Evolutionary conservation across 139 green algal genomes (phyloP).

Genomic region (Eudorina sp.): DNA sequence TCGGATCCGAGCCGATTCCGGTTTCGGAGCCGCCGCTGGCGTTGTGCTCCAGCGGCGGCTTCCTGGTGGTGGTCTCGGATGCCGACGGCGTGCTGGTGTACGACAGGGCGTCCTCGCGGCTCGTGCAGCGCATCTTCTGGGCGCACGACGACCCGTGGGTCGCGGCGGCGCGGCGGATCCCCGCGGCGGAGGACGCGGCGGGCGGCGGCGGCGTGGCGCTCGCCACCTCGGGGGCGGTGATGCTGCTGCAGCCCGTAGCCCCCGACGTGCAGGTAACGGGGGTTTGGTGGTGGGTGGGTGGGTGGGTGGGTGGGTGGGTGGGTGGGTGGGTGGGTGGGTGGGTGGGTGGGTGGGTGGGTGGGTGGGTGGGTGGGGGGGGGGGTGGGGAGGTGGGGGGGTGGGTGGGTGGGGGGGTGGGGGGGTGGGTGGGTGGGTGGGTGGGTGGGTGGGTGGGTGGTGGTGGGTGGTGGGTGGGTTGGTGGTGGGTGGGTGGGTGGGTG

Average conservation of each 20-base stretch:
- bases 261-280: conserved; percentile 78
- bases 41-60: conserved; percentile 40
- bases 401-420: too few species aligned
- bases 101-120: neutral
- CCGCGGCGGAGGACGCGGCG: conserved; percentile 38
- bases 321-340: too few species aligned
- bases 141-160: conserved; percentile 68
- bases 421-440: too few species aligned
- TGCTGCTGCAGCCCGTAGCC: conserved; percentile 70
- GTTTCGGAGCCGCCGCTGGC: conserved; percentile 55
- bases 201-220: conserved; percentile 49
- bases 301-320: too few species aligned
- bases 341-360: too few species aligned
- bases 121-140: conserved; percentile 60
- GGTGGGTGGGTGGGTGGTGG: too few species aligned
- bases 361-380: too few species aligned
- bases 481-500: too few species aligned
- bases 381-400: too few species aligned
- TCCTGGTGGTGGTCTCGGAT: conserved; percentile 53
- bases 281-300: too few species aligned
- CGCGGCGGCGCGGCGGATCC: conserved; percentile 33
- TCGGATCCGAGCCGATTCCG: conserved; percentile 50
- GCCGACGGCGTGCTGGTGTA: conserved; percentile 22
- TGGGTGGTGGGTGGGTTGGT: too few species aligned
- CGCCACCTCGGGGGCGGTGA: conserved; percentile 57